Conservation (phyloP, 2,329 filamentous ascomycete species). For the Domatiomyces globalis region DNA sequence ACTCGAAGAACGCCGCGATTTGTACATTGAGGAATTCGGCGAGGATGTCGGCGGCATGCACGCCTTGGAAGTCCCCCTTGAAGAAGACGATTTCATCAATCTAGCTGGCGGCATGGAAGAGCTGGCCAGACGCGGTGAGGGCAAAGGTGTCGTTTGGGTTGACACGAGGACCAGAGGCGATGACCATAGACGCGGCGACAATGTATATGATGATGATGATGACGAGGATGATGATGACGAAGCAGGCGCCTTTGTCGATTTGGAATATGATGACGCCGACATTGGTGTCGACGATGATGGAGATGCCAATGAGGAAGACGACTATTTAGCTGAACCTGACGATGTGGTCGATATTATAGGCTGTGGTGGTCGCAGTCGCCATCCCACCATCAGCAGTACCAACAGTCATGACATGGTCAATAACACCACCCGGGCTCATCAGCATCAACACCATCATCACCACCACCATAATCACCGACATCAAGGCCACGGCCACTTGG, state of each 20-base stretch:
- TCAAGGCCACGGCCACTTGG: background rate
- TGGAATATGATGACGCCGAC: constrained; percentile 2
- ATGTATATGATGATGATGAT: constrained; percentile 13
- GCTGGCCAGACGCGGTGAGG: constrained; percentile 31
- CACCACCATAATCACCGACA: background rate
- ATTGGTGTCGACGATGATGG: constrained; percentile 5
- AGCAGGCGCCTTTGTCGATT: constrained; percentile 8
- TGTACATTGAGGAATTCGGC: constrained; percentile 27
- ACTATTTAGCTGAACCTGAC: constrained; percentile 1
- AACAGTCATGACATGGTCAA: background rate
- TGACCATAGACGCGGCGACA: constrained; percentile 1
- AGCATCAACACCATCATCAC: background rate
- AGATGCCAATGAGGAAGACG: constrained; percentile 9
- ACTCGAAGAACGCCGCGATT: constrained; percentile 28
- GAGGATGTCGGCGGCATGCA: constrained; percentile 19
- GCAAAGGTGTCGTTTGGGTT: constrained; percentile 33
- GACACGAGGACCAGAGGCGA: constrained; percentile 20
- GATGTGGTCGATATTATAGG: background rate
- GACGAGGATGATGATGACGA: constrained; percentile 13
- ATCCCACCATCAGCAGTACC: background rate
- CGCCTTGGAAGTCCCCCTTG: constrained; percentile 12
- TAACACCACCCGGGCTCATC: background rate
- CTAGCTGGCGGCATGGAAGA: constrained; percentile 32
- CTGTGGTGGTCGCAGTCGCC: constrained; percentile 1
- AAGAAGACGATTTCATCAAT: constrained; percentile 30